Evolutionary conservation across 306 rosid genomes (phyloP), one percentile per base, ranked within the genome.

Genomic region (Luffa aegyptiaca): DNA sequence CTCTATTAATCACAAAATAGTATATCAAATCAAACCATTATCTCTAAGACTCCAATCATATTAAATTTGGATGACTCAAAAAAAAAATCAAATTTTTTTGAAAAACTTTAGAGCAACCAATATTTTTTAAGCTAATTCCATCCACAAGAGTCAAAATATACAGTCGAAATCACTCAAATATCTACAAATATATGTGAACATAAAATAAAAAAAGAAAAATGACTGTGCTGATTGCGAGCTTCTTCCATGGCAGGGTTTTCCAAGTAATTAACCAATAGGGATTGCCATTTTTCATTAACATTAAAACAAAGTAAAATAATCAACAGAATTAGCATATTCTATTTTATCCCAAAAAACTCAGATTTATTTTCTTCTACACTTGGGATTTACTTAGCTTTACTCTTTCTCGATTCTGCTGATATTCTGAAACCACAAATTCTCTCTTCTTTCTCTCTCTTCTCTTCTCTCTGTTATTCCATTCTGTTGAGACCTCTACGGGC

Each of bases 401-500:
- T 71, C 76, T 71, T 71, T 70, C 37, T 71, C 36, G 53, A 69
- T 69, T 69, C 75, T 42, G 18, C 53, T 69, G 53, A 69, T 69
- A 69, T 69, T 69, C 75, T n/a, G 8, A 69, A 42, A 21, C 75
- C 75, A 5, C 33, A 69, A 68, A 42, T 8, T 70, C 56, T 71
- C 68, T 10, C 37, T 59, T 71, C 76, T 65, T 31, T 61, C 66
- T 61, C 39, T 33, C 69, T 62, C 68, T 10, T 17, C 26, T 4
- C 14, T 11, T 59, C 65, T 65, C 46, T 68, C 51, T 68, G 12
- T n/a, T 14, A 41, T 42, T 69, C 75, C 9, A n/a, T 42, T 44
- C 53, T 69, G 75, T 69, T 69, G 51, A 41, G 33, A 8, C 51
- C 74, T 68, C 51, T 51, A 17, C 73, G 74, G 75, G 10, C 8